Base-by-base conservation (phyloP, 108 stramenopile species). In the Skeletonema marinoi region DNA sequence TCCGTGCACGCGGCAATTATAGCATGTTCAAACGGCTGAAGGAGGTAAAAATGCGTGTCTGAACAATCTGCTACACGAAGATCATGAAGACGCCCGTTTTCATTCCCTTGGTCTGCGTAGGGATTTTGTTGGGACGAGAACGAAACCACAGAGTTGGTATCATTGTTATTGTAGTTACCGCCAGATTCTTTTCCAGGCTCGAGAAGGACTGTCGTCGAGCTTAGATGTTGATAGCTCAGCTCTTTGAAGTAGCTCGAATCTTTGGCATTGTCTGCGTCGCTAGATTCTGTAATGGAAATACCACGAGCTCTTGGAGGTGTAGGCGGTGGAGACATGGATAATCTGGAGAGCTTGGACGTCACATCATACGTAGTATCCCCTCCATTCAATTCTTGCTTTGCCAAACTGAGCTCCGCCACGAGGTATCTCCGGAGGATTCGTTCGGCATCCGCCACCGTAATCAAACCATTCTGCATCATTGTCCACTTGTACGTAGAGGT, bases 41-140 rank as follows among this genome's bases (percentile, higher is more conserved):
- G 90, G 21, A 97, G 82, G 75, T 97, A 97, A 69, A 97, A 87
- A 82, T 97, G 92, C 8, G 88, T 89, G 66, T 96, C 95, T 4
- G 90, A 92, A 76, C 97, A 97, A 73, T 93, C 88, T 7, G 92
- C 81, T 11, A 97, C 90, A 66, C 87, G 86, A 51, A 97, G 73
- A 75, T 95, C 94, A 71, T 95, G 92, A 6, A 93, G 83, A 36
- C 94, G 84, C 14, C 77, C 84, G 21, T 74, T 77, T 59, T 77
- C 78, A 31, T 80, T 74, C 17, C 67, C 70, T 33, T 77, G 54
- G 68, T 90, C 93, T 3, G 80, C 77, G 16, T 88, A 86, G 30
- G 77, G 60, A 16, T 77, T 59, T 54, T 89, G 85, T 30, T 85
- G 81, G 11, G 86, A 84, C 0, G 86, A 56, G 9, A 56, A 56